A percentile compares a stretch with the other conserved stretches of the same genome.
phyloP scores from a whole-genome alignment of 75 land plant genomes.

The Chamaecyparis obtusa region DNA sequence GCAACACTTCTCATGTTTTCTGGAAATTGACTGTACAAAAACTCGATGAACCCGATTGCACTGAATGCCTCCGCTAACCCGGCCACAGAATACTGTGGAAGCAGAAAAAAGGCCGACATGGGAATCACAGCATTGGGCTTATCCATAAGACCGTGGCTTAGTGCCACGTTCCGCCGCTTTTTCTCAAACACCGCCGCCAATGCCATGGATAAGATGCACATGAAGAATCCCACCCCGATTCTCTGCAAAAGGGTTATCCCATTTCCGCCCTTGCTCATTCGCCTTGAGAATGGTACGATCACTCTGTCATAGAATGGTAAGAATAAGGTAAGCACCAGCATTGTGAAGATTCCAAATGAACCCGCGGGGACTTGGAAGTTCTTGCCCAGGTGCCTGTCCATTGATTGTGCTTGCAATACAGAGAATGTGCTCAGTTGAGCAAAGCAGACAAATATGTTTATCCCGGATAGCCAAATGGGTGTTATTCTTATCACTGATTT shows the following conservation, averaged over 20 bases:
- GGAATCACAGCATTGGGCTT: slow-evolving; percentile 24
- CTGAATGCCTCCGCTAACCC: slow-evolving; percentile 66
- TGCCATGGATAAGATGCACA: slow-evolving; percentile 51
- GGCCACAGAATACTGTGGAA: slow-evolving; percentile 52
- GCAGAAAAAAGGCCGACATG: slow-evolving; percentile 37
- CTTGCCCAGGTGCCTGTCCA: slow-evolving; percentile 50
- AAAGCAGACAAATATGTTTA: slow-evolving; percentile 50
- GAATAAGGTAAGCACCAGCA: slow-evolving; percentile 13
- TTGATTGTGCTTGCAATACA: slow-evolving; percentile 55
- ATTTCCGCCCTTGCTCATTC: slow-evolving; percentile 31
- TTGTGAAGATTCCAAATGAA: neutral
- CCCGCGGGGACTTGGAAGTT: neutral
- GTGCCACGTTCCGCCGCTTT: slow-evolving; percentile 35
- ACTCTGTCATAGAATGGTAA: slow-evolving; percentile 64
- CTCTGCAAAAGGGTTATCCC: slow-evolving; percentile 68
- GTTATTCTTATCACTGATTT: slow-evolving; percentile 65
- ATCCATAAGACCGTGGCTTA: slow-evolving; percentile 16
- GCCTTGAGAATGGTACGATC: slow-evolving; percentile 42
- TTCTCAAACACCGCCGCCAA: slow-evolving; percentile 58
- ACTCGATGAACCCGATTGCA: slow-evolving; percentile 58
- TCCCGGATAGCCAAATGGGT: slow-evolving; percentile 75
- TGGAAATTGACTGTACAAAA: slow-evolving; percentile 61
- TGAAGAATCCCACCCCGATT: slow-evolving; percentile 51
- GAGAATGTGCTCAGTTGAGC: slow-evolving; percentile 74
- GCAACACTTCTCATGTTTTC: slow-evolving; percentile 76